Percentiles rank a stretch among this genome's conserved stretches.
Evolutionary conservation across 2,329 filamentous ascomycete species (phyloP).

Genomic region (Alternaria viburni): DNA sequence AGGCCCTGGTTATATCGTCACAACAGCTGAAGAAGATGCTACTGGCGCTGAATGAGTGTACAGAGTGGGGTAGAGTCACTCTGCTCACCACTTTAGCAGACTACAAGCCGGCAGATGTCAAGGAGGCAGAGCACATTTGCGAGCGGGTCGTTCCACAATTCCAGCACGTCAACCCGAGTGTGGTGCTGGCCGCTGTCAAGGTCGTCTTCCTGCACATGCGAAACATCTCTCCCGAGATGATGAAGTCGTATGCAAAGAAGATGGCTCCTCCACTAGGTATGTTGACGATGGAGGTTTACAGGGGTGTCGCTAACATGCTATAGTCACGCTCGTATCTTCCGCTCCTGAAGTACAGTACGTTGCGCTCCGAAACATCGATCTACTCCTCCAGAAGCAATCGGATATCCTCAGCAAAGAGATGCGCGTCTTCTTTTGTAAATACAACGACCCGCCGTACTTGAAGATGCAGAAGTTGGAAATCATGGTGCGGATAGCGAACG

Average conservation of each 20-base stretch:
- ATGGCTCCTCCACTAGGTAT: conserved; percentile 94
- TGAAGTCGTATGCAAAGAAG: conserved; percentile 90
- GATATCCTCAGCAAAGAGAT: conserved; percentile 97
- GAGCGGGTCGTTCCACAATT: conserved; percentile 96
- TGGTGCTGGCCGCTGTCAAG: conserved; percentile 97
- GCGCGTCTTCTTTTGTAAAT: conserved; percentile 99
- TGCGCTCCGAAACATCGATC: conserved; percentile 92
- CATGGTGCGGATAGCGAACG: conserved; percentile 98
- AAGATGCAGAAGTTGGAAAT: conserved; percentile 98
- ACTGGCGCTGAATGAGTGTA: conserved; percentile 96
- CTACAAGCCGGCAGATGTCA: conserved; percentile 84
- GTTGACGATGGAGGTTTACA: conserved; percentile 27
- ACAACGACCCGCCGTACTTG: conserved; percentile 97
- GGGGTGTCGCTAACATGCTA: conserved; percentile 28
- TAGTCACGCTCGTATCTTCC: conserved; percentile 93
- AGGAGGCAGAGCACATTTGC: conserved; percentile 98
- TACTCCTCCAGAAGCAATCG: conserved; percentile 92
- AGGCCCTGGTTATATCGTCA: conserved; percentile 81
- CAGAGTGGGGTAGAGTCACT: conserved; percentile 96
- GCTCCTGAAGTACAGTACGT: conserved; percentile 98
- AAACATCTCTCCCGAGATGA: conserved; percentile 76
- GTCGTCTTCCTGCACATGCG: conserved; percentile 97
- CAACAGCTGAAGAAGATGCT: conserved; percentile 91
- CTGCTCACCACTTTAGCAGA: conserved; percentile 89
- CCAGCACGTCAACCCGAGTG: conserved; percentile 96